Evolutionary conservation across 2,329 filamentous ascomycete genomes (phyloP), one percentile per base, ranked within the genome.

Genomic region (Aaosphaeria arxii): DNA sequence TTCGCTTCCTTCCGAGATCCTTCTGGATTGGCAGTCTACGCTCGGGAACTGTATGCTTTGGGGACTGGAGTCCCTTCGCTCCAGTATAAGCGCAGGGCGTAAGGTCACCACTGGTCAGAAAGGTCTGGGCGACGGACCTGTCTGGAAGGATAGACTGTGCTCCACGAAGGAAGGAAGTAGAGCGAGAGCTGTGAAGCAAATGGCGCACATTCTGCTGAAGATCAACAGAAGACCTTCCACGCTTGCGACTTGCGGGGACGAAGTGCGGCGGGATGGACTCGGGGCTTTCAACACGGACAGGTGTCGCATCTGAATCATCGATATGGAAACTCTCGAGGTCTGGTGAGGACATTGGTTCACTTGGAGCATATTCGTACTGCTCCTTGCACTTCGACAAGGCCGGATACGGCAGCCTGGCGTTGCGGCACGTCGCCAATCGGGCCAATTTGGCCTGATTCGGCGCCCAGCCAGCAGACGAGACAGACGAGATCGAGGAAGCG

Each of bases 171-270:
- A 71, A 74, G 55, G 53, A 65, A 48, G 54, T 71, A 67, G 44
- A 71, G 40, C 71, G 71, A 30, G 64, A 64, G 46, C 46, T 64
- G 50, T 67, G 61, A 33, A 88, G 72, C 57, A 88, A 75, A 45
- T 84, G 79, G 46, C 85, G 82, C 7, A 88, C 85, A 49, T 86
- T 85, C 50, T 87, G 82, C 61, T 88, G 85, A 72, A 72, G 60
- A 49, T 87, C 84, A 47, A 80, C 75, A 11, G 83, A 86, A 6
- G 82, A 77, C 44, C 84, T 76, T 59, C 79, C 81, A 56, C 85
- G 80, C 74, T 88, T 88, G 49, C 46, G 75, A 59, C 54, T 73
- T 57, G 48, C 45, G 29, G 58, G 46, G 33, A 36, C n/a, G 43
- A 41, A 43, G 42, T 47, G 42, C 36, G 55, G 49, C 35, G 55